Evolutionary conservation across 1,139 yeast species (phyloP).

Genomic region (Blastobotrys buckinghamii): DNA sequence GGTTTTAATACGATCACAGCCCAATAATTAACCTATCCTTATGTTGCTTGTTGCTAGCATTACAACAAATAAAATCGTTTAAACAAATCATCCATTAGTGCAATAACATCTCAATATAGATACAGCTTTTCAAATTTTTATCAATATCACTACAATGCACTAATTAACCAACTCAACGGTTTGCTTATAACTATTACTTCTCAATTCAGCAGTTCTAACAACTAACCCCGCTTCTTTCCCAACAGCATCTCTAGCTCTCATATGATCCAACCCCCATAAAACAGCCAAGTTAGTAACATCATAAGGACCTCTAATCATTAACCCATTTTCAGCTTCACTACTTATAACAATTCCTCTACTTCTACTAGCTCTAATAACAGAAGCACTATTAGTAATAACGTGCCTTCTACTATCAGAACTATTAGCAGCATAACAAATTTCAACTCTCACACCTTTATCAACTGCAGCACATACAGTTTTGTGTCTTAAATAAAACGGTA

Average conservation of each 20-base stretch:
- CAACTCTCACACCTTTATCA: constrained; percentile 76
- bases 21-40: too few species aligned
- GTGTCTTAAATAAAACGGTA: constrained; percentile 77
- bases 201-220: constrained; percentile 63
- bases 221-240: constrained; percentile 56
- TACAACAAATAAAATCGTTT: too few species aligned
- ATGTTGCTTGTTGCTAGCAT: too few species aligned
- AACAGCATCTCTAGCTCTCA: constrained; percentile 56
- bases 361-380: constrained; percentile 77
- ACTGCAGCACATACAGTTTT: constrained; percentile 80
- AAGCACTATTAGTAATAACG: constrained; percentile 65
- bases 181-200: constrained; percentile 51
- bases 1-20: too few species aligned
- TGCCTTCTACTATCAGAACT: constrained; percentile 43
- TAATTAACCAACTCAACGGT: constrained; percentile 23
- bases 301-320: constrained; percentile 56
- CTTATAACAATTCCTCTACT: constrained; percentile 72
- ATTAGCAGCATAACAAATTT: constrained; percentile 50
- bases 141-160: background rate
- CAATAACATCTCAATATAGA: background rate
- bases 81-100: too few species aligned
- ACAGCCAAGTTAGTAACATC: constrained; percentile 65
- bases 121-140: background rate
- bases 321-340: constrained; percentile 62
- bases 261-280: constrained; percentile 62